Evolutionary conservation across 208 protist genomes (phyloP), one percentile per base, ranked within the genome.

Genomic region (Trichomonas tenax): DNA sequence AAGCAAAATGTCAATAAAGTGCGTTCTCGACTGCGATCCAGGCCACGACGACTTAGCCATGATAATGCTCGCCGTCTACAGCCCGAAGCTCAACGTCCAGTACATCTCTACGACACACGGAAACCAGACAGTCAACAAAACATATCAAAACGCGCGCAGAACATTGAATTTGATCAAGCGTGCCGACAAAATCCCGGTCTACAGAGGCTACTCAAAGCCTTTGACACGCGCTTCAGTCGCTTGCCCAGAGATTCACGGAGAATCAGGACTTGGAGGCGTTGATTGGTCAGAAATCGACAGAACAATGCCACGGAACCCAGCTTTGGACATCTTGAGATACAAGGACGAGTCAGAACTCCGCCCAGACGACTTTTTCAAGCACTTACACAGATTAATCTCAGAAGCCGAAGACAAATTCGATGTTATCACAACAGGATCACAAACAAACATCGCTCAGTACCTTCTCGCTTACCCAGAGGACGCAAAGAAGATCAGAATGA

Each of bases 121-220:
- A 93, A 93, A 93, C 46, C 86, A 93, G 31, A 93, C 86, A 34
- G 86, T 93, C 17, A 93, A 93, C n/a, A 93, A 93, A 38, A 93
- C 86, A 48, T 93, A 93, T 51, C 40, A 58, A 58, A 93, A 93
- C 31, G 86, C 86, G 51, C 40, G 86, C 11, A 41, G 86, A 23
- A 93, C 86, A 38, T 38, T 93, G 9, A 93, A 93, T 51, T 44
- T 93, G 6, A 93, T 93, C 45, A 48, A 93, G 26, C 40, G 40
- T 34, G 86, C 86, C 0, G 86, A 93, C 45, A 93, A 93, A 51
- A 93, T 93, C 31, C 86, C 86, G 21, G 86, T 93, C 46, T 93
- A 93, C 45, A 34, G 86, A 34, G 86, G 86, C 15, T 93, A 41
- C 31, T 48, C 86, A 17, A 34, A 26, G 15, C 86, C 86, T 26